Conservation (phyloP, 2,329 filamentous ascomycete species). For the Orbilia quercus region DNA sequence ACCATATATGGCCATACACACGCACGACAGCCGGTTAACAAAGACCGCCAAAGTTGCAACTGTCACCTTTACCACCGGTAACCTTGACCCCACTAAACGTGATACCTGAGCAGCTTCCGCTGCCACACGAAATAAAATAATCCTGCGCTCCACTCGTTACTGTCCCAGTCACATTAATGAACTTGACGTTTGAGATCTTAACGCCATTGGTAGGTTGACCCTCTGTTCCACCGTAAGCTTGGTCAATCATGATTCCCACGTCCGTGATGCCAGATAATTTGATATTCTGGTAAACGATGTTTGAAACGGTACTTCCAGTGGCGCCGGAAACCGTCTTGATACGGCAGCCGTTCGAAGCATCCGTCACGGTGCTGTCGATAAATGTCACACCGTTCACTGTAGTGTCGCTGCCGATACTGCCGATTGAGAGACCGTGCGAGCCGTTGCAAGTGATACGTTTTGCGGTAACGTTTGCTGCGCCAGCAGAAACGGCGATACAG, state of each 20-base stretch:
- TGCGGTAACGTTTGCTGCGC: slow-evolving; percentile 63
- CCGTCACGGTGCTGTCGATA: slow-evolving; percentile 63
- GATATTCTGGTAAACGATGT: slow-evolving; percentile 64
- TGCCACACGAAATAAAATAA: slow-evolving; percentile 63
- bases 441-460: slow-evolving; percentile 65
- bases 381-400: slow-evolving; percentile 63
- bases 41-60: slow-evolving; percentile 61
- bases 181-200: slow-evolving; percentile 68
- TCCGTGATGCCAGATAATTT: slow-evolving; percentile 28
- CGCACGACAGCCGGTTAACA: slow-evolving; percentile 3
- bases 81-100: slow-evolving; percentile 62
- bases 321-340: slow-evolving; percentile 66
- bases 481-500: slow-evolving; percentile 65
- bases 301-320: slow-evolving; percentile 62
- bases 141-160: slow-evolving; percentile 60
- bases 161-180: slow-evolving; percentile 65
- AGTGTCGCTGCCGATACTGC: slow-evolving; percentile 64
- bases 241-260: slow-evolving; percentile 64
- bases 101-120: slow-evolving; percentile 63
- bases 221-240: slow-evolving; percentile 67
- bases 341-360: slow-evolving; percentile 65
- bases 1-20: no score
- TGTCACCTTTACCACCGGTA: slow-evolving; percentile 63
- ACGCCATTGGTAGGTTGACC: slow-evolving; percentile 67
- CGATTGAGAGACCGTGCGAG: slow-evolving; percentile 66